Evolutionary conservation across 441 rosid species (phyloP).

Genomic region (Jatropha podagrica): DNA sequence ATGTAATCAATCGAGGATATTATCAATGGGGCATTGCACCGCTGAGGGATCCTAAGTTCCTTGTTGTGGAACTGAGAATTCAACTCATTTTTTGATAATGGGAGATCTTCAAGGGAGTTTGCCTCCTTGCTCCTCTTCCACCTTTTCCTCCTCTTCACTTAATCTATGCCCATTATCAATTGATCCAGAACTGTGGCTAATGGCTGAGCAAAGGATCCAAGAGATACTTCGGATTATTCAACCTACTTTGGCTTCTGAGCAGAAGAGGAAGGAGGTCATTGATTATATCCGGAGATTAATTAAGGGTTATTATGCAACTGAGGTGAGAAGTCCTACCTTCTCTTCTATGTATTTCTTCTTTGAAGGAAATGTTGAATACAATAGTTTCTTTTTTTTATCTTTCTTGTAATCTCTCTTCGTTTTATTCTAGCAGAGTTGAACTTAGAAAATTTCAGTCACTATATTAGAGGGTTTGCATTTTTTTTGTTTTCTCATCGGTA

Average conservation of each 20-base stretch:
- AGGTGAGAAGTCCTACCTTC: slow-evolving; percentile 49
- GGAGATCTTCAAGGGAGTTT: slow-evolving; percentile 51
- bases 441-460: slow-evolving; percentile 17
- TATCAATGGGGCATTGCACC: slow-evolving; percentile 26
- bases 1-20: slow-evolving; percentile 9
- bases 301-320: slow-evolving; percentile 46
- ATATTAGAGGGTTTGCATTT: slow-evolving; percentile 11
- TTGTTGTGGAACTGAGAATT: slow-evolving; percentile 29
- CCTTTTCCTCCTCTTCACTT: slow-evolving; percentile 35
- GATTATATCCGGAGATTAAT: slow-evolving; percentile 50
- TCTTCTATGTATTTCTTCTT: slow-evolving; percentile 13
- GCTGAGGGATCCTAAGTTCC: slow-evolving; percentile 29
- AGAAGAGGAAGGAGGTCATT: slow-evolving; percentile 53
- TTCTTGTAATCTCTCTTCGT: background rate
- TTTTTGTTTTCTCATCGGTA: slow-evolving; percentile 3
- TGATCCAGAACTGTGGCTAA: slow-evolving; percentile 55
- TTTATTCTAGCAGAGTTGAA: background rate
- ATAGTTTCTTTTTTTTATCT: background rate
- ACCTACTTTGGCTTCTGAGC: slow-evolving; percentile 62
- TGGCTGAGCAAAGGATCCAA: slow-evolving; percentile 69
- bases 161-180: slow-evolving; percentile 38
- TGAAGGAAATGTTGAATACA: slow-evolving; percentile 5
- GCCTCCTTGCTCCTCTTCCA: slow-evolving; percentile 46
- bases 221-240: slow-evolving; percentile 66
- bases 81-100: slow-evolving; percentile 42